phyloP scores from a whole-genome alignment of 495 filamentous ascomycete genomes.

The Penicillium parvum region DNA sequence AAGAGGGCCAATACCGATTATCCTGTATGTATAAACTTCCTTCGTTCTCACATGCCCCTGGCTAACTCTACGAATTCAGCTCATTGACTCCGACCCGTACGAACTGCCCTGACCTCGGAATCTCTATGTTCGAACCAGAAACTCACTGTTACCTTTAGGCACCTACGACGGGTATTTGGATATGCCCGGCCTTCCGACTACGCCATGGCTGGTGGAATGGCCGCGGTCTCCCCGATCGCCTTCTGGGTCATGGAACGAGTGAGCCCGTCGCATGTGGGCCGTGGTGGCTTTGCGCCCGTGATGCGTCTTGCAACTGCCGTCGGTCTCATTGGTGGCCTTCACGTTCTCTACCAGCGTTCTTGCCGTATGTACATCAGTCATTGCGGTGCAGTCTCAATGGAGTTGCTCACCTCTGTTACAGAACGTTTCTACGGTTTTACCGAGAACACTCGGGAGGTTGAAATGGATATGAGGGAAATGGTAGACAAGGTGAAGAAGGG shows the following conservation, averaged over 20 bases:
- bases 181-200: slow-evolving; percentile 88
- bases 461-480: slow-evolving; percentile 99
- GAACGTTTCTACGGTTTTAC: slow-evolving; percentile 87
- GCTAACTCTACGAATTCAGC: slow-evolving; percentile 49
- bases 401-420: slow-evolving; percentile 20
- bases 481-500: slow-evolving; percentile 88
- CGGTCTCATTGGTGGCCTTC: slow-evolving; percentile 67
- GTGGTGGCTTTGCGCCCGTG: slow-evolving; percentile 71
- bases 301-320: slow-evolving; percentile 76
- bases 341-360: slow-evolving; percentile 74
- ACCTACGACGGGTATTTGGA: slow-evolving; percentile 79
- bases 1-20: slow-evolving; percentile 72
- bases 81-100: slow-evolving; percentile 98
- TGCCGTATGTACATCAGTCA: slow-evolving; percentile 41
- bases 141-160: slow-evolving; percentile 50
- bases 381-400: not conserved
- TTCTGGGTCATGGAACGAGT: slow-evolving; percentile 77
- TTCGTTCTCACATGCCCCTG: not conserved
- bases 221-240: slow-evolving; percentile 62
- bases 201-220: slow-evolving; percentile 57
- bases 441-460: slow-evolving; percentile 85
- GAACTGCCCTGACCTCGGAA: slow-evolving; percentile 26
- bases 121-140: slow-evolving; percentile 12
- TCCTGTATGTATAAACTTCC: slow-evolving; percentile 55
- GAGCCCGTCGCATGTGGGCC: slow-evolving; percentile 74